A percentile compares a stretch with the other conserved stretches of the same genome.
Evolutionary conservation across 1,284 basidiomycete species (phyloP).

Genomic region (Apiotrichum porosum): DNA sequence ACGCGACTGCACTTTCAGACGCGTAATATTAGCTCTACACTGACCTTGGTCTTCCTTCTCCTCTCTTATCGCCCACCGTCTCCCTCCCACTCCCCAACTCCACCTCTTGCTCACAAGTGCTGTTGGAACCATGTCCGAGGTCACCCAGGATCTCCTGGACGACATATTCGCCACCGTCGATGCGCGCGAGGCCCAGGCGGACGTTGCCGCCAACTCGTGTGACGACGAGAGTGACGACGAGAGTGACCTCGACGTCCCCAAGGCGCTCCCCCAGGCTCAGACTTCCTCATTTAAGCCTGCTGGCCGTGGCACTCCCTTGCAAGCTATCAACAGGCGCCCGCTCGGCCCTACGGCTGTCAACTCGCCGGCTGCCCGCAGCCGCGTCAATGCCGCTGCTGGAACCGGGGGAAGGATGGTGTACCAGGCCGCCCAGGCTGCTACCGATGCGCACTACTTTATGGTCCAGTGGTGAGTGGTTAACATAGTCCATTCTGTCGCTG

Average conservation of each 20-base stretch:
- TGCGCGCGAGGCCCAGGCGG: conserved; percentile 7
- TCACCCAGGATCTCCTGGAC: conserved; percentile 11
- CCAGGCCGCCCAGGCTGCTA: conserved; percentile 3
- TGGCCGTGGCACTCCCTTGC: no score
- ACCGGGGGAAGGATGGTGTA: conserved; percentile 26
- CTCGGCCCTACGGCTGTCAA: no score
- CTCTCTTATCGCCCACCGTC: conserved; percentile 5
- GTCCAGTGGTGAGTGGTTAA: conserved; percentile 46
- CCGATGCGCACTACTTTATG: conserved; percentile 29
- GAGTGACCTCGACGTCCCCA: conserved; percentile 14
- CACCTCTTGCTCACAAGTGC: no score
- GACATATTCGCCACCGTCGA: conserved; percentile 17
- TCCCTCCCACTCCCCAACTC: conserved; percentile 11
- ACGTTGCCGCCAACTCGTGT: conserved; percentile 16
- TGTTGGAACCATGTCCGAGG: neutral
- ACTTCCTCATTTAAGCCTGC: no score
- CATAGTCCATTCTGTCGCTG: neutral
- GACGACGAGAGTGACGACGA: conserved; percentile 13
- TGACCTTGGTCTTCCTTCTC: neutral
- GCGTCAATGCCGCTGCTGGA: neutral
- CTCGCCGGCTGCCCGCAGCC: neutral
- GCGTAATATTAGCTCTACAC: neutral
- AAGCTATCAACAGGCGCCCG: no score
- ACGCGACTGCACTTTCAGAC: conserved; percentile 11
- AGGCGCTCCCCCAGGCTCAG: neutral